A percentile compares a stretch with the other conserved stretches of the same genome.
These are phyloP conservation scores for Pythium chondricola DNA, from an alignment of 352 stramenopile genomes.

Conservation along the genomic window DNA sequence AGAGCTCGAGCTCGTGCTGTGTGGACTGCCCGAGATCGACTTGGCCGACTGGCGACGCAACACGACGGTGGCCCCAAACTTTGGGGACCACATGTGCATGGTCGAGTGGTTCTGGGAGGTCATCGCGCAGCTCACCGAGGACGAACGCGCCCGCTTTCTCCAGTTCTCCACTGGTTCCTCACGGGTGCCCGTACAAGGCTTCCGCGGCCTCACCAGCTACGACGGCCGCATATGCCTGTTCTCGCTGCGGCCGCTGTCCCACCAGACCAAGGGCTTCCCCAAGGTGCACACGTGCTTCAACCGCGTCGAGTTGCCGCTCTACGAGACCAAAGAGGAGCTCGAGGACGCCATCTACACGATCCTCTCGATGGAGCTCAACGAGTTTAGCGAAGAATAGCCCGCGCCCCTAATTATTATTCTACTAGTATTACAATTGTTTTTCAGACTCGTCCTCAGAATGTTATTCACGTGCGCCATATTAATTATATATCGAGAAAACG, in stretches of 20 bases:
- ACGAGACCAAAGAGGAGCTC: conserved; percentile 85
- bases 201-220: conserved; percentile 77
- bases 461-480: not conserved
- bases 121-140: conserved; percentile 42
- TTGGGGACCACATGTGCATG: conserved; percentile 36
- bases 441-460: not conserved
- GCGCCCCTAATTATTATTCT: not conserved
- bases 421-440: not conserved
- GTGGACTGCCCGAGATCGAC: conserved; percentile 82
- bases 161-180: conserved; percentile 85
- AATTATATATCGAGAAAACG: not conserved
- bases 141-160: conserved; percentile 75
- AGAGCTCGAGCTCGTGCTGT: conserved; percentile 90
- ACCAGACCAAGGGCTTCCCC: conserved; percentile 61
- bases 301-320: conserved; percentile 73
- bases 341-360: conserved; percentile 92
- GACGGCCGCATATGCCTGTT: conserved; percentile 79
- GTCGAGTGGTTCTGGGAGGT: conserved; percentile 80
- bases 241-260: conserved; percentile 43
- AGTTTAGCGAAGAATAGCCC: conserved; percentile 86
- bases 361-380: conserved; percentile 94
- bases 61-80: conserved; percentile 49
- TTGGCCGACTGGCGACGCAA: conserved; percentile 84
- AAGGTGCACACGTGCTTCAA: conserved; percentile 85
- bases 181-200: conserved; percentile 80